Percentiles rank a stretch among this genome's conserved stretches.
Conservation (phyloP, 192 early-diverging fungal species). For the Linderina pennispora region DNA sequence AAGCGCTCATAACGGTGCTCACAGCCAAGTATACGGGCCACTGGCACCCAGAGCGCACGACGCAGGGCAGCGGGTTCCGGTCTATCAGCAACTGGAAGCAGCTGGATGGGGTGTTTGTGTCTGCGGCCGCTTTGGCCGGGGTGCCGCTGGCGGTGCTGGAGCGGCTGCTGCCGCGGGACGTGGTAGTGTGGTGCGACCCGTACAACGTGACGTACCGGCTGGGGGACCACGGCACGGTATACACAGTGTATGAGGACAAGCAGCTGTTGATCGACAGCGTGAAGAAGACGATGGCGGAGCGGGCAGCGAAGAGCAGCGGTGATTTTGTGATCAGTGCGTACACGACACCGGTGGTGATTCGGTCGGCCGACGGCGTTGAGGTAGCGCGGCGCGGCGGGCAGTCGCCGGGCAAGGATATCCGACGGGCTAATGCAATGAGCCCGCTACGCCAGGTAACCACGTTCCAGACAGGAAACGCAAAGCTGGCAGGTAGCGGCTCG, state of each 20-base stretch:
- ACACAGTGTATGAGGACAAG: constrained; percentile 60
- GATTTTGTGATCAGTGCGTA: constrained; percentile 47
- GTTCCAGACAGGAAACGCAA: too few relatives aligned
- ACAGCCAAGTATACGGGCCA: constrained; percentile 57
- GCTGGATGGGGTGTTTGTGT: constrained; percentile 55
- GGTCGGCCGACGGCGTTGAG: constrained; percentile 43
- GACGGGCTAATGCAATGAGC: constrained; percentile 29
- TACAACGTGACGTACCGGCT: constrained; percentile 64
- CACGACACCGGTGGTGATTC: constrained; percentile 43
- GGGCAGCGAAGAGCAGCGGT: constrained; percentile 26
- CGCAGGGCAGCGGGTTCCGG: constrained; percentile 68
- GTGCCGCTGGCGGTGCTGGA: constrained; percentile 48
- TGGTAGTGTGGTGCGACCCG: constrained; percentile 70
- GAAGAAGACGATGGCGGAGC: constrained; percentile 39
- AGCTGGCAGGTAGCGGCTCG: too few relatives aligned
- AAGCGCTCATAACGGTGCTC: constrained; percentile 47
- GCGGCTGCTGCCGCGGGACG: constrained; percentile 56
- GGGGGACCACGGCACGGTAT: constrained; percentile 64
- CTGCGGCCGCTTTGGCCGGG: constrained; percentile 48
- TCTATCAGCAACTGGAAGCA: constrained; percentile 65
- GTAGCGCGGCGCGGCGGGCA: constrained; percentile 33
- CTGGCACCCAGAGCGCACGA: constrained; percentile 63
- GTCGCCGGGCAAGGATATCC: constrained; percentile 35
- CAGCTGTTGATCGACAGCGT: constrained; percentile 32
- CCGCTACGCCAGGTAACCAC: constrained; percentile 9